Evolutionary conservation across 75 land plant species (phyloP).

Genomic region (Picea glauca): DNA sequence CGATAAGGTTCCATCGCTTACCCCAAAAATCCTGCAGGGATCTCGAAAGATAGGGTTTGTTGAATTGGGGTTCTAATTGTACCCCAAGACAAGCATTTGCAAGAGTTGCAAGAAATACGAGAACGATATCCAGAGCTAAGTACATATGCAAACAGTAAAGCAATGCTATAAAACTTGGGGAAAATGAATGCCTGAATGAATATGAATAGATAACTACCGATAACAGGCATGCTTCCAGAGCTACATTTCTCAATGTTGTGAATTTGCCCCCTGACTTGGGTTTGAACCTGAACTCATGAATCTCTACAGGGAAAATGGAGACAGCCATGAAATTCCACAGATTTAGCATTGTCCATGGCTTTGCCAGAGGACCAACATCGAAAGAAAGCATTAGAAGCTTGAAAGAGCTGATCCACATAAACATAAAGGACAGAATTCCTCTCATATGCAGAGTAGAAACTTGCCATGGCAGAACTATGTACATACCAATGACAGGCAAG

Average conservation of each 20-base stretch:
- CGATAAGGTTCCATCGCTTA: constrained; percentile 48
- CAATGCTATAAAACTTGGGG: constrained; percentile 11
- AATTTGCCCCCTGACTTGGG: not conserved
- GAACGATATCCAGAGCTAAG: constrained; percentile 26
- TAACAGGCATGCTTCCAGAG: no score
- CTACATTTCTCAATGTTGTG: not conserved
- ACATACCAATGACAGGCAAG: constrained; percentile 49
- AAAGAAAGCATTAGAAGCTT: no score
- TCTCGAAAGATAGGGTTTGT: constrained; percentile 44
- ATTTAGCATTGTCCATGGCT: no score
- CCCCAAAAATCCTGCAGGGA: constrained; percentile 64
- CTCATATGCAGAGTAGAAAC: constrained; percentile 36
- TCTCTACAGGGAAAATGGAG: no score
- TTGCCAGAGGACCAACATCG: no score
- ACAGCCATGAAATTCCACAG: no score
- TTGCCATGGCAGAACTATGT: constrained; percentile 25
- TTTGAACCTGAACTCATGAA: not conserved
- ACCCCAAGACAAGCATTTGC: constrained; percentile 27
- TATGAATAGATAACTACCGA: not conserved
- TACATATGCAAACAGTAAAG: constrained; percentile 38
- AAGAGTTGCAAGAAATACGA: constrained; percentile 25
- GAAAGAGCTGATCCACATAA: constrained; percentile 48
- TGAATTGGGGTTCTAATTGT: constrained; percentile 46
- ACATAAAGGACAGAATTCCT: constrained; percentile 37
- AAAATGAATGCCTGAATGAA: constrained; percentile 11